A percentile compares a stretch with the other conserved stretches of the same genome.
Evolutionary conservation across 148 eudicot species (phyloP).

Genomic region (Rhododendron griersonianum): DNA sequence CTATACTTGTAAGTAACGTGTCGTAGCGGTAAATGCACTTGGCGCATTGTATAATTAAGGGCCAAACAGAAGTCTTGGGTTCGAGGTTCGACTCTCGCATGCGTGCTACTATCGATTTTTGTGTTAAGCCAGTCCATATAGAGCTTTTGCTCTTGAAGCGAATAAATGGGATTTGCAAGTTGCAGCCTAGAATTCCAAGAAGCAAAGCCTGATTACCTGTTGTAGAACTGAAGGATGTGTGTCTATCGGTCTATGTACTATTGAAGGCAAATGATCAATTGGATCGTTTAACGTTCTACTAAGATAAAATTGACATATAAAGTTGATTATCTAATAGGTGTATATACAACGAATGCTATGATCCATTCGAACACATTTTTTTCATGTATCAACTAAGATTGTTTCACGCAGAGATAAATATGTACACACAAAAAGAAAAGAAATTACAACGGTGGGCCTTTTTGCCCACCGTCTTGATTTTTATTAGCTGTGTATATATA

Average conservation of each 20-base stretch:
- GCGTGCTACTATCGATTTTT: not conserved
- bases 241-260: not conserved
- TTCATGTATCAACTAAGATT: not conserved
- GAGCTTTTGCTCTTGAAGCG: no score
- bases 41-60: not conserved
- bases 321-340: not conserved
- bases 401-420: not conserved
- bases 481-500: not conserved
- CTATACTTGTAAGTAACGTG: not conserved
- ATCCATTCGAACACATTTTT: not conserved
- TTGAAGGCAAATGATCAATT: not conserved
- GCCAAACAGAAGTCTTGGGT: not conserved
- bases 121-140: no score
- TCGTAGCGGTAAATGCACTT: not conserved
- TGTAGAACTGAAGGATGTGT: no score
- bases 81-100: not conserved
- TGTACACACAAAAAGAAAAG: not conserved
- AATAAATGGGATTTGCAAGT: no score
- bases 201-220: no score
- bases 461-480: not conserved
- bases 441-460: not conserved
- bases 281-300: no score
- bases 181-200: no score
- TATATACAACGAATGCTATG: not conserved
- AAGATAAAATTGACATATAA: no score